These are phyloP conservation scores for Ophiostoma fasciatum DNA, from an alignment of 2,329 filamentous ascomycete species.

Conservation along the genomic window DNA sequence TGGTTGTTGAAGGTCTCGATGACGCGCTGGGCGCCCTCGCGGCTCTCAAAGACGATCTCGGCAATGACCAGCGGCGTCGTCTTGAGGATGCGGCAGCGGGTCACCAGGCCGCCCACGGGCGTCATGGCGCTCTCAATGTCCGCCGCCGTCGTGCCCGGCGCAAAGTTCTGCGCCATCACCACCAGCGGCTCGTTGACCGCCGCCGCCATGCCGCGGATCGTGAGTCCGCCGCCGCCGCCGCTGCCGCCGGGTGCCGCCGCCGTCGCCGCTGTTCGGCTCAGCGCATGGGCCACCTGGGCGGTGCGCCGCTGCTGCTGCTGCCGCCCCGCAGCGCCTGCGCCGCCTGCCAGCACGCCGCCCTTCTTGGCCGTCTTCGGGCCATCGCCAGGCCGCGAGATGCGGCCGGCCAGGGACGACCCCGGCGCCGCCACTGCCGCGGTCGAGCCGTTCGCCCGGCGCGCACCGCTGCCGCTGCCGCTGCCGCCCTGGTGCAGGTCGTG, in stretches of 20 bases:
- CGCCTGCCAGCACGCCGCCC: neutral
- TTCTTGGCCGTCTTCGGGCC: constrained; percentile 6
- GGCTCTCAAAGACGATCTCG: constrained; percentile 60
- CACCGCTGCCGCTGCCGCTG: neutral
- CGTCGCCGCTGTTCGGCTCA: constrained; percentile 23
- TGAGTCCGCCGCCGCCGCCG: constrained; percentile 33
- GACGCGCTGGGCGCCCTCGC: constrained; percentile 58
- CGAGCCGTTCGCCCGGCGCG: too few species aligned
- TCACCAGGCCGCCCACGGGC: constrained; percentile 54
- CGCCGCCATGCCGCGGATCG: constrained; percentile 58
- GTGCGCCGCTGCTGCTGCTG: constrained; percentile 20
- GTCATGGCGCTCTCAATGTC: constrained; percentile 73
- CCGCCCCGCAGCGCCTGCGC: constrained; percentile 1
- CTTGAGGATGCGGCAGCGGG: constrained; percentile 53
- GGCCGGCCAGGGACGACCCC: constrained; percentile 31
- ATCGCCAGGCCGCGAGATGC: constrained; percentile 21
- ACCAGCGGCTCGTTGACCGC: constrained; percentile 35
- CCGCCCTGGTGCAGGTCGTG: constrained; percentile 48
- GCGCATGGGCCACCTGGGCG: constrained; percentile 29
- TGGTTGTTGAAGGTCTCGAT: constrained; percentile 66
- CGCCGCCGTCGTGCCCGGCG: constrained; percentile 63
- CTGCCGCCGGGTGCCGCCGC: neutral
- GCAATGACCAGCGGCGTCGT: constrained; percentile 58
- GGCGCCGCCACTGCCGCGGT: too few species aligned
- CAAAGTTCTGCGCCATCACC: constrained; percentile 69